Base-by-base conservation (phyloP, 352 stramenopile genomes). In the Pythium vanterpoolii region DNA sequence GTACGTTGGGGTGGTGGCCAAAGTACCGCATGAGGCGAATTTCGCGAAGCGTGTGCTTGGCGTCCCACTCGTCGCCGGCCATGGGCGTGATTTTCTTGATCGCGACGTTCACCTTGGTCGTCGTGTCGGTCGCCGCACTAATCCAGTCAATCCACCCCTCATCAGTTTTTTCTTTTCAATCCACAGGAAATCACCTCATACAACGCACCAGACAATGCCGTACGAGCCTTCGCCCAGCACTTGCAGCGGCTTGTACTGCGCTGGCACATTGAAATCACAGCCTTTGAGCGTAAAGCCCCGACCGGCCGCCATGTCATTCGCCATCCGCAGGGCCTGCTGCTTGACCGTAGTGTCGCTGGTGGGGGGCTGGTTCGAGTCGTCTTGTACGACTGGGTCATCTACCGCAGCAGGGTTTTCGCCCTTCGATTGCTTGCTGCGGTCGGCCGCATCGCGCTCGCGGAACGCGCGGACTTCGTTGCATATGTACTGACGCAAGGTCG, bases 71-170 rank as follows among this genome's bases (percentile, higher is more conserved):
- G 39, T 93, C 83, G 14, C 88, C 80, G 10, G 88, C 87, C 88
- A 98, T 98, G 10, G 89, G 90, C 28, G 79, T 92, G 59, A 96
- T 95, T 67, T 97, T 97, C 68, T 98, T 98, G 71, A 98, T 96
- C 1, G 92, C 92, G 8, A 97, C 83, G 36, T 89, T 89, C 55
- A 78, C 71, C 42, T 87, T 83, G n/a, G 71, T 86, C 11, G 73
- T 68, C 4, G 74, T 74, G 53, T 97, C 86, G 1, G 73, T 85
- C 23, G 89, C 89, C 8, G 82, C 83, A 47, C 82, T 89, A 61
- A 19, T 26, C 27, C 28, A 27, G 18, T n/a, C 24, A 30, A 9
- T n/a, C n/a, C n/a, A n/a, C n/a, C n/a, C n/a, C n/a, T n/a, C n/a
- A n/a, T n/a, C n/a, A n/a, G n/a, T n/a, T n/a, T n/a, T n/a, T n/a